Evolutionary conservation across 2,329 filamentous ascomycete genomes (phyloP), one percentile per base, ranked within the genome.

Genomic region (Ophiostoma sp.): DNA sequence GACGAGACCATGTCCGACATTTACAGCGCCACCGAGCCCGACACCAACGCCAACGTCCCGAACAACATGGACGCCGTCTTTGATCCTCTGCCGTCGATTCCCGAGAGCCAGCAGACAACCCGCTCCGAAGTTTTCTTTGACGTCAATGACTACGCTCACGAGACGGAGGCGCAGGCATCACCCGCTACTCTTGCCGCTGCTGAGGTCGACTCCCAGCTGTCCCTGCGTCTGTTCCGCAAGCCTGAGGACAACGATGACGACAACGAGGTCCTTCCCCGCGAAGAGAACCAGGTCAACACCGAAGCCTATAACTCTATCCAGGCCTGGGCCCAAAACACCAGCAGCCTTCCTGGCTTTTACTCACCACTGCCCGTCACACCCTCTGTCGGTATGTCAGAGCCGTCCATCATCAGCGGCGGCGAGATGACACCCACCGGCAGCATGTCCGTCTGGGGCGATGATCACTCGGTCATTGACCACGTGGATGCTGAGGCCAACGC

Each of bases 291-390:
- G 77, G 28, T 42, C 64, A 80, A 80, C 42, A 79, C 82, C 17
- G 84, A 86, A 17, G 85, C 87, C 1, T 90, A 87, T 78, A 86
- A 86, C 63, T 89, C 88, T 1, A 91, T 91, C 76, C 88, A 91
- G 78, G 89, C 89, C 0, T 91, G 89, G 89, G 89, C 89, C 0
- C 85, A 89, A 76, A 82, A 84, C 73, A 87, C 86, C 4, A 77
- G 76, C 64, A 82, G 82, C 78, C 80, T 82, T 11, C 59, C 55
- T 4, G 84, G 85, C 77, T 90, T 90, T 77, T 90, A 90, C 82
- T 90, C 88, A 6, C 88, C 89, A 4, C 84, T 90, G 28, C 88
- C 88, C 15, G 83, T 83, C 28, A 86, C 87, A 1, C 87, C 86
- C 1, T 81, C 82, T 4, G 83, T 83, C 8, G 83, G 87, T 15